Evolutionary conservation across 495 filamentous ascomycete genomes (phyloP), one percentile per base, ranked within the genome.

Genomic region (Evernia prunastri): DNA sequence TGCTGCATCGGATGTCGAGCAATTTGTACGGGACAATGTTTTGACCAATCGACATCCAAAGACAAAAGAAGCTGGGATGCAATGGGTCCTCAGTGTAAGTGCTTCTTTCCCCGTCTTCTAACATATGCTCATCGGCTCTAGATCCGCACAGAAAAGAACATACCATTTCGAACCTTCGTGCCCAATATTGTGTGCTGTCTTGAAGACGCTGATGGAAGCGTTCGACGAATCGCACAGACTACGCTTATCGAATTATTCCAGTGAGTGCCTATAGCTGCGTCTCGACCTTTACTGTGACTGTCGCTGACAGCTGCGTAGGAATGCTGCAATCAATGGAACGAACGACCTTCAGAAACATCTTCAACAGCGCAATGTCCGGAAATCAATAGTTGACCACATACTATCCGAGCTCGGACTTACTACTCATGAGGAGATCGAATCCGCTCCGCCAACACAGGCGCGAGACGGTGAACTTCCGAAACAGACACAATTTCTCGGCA

Each of bases 121-220:
- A 67, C 31, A 66, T 18, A 9, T 27, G 75, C 64, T 69, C 8
- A 56, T 39, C 12, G 20, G 39, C 43, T 65, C 18, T 69, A 91
- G 87, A 92, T 91, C 87, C 86, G 89, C 67, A 86, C 85, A 69
- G 86, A 88, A 49, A 82, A 88, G 58, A 84, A 83, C 29, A 76
- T 97, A 67, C 84, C 86, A 57, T 96, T 97, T 76, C 86, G 89
- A 56, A 76, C 79, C 68, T 95, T 92, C 74, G 91, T 95, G 1
- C 87, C 91, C 6, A 82, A 80, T 12, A 76, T 97, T 58, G 92
- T 97, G 71, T 86, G 89, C 56, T 81, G 91, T 65, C 77, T 97
- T 33, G 93, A 97, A 73, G 91, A 96, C 74, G 87, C 92, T 11
- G 94, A 96, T 72, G 86, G 86, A 58, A 83, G 82, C 69, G 91